Evolutionary conservation across 495 filamentous ascomycete genomes (phyloP), one percentile per base, ranked within the genome.

Genomic region (Staphylotrichum longicolle): DNA sequence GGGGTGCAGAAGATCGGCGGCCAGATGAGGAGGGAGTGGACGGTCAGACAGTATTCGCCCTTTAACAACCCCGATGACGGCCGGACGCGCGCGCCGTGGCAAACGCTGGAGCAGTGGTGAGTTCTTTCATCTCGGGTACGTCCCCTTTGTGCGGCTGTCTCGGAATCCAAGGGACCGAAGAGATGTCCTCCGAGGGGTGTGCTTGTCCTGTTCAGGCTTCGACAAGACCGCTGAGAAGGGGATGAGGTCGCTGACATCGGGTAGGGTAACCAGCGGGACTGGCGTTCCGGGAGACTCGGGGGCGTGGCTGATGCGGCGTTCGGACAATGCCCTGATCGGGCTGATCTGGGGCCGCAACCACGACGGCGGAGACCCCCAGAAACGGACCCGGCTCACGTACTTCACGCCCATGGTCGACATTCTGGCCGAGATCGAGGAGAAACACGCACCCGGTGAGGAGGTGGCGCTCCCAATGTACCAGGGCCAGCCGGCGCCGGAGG

Each of bases 401-500:
- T 64, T 64, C 30, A 64, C 65, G 37, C 62, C 58, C 0, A 53
- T 67, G 15, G 55, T 67, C 15, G 64, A 66, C 45, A 58, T 67
- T 1, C 20, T 67, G 40, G 48, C 33, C 9, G 65, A 62, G 30
- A 39, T 63, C 8, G 1, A 33, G 15, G 46, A 63, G 10, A 53
- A 54, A 2, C 33, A 46, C 33, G 48, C 39, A 8, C 10, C 9
- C 7, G 47, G 33, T 1, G 39, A 63, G 33, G 49, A 48, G 11
- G 49, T 58, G 7, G 5, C 49, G 0, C 54, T 63, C 2, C 54
- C 54, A 2, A 37, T 11, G 8, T 58, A 58, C 42, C 15, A 8
- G 5, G n/a, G 6, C 15, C 49, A 54, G 11, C 41, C 57, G 32
- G 8, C 49, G 0, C 54, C 20, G 11, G 35, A 12, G 10, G 20